A percentile compares a stretch with the other conserved stretches of the same genome.
These are phyloP conservation scores for Globisporangium iwayamae DNA, from an alignment of 352 stramenopile species.

Conservation along the genomic window DNA sequence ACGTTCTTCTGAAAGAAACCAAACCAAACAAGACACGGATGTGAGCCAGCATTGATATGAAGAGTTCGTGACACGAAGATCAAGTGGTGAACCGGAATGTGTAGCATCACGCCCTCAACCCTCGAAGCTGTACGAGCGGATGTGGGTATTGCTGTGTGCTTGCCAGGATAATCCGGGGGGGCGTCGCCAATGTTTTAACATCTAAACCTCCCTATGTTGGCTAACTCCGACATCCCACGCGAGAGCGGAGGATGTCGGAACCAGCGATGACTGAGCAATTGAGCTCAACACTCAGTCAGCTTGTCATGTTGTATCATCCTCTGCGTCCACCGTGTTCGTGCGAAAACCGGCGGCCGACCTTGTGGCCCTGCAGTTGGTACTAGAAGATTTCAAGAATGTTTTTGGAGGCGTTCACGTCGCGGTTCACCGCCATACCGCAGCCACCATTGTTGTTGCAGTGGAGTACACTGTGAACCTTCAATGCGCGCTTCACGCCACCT, in stretches of 20 bases:
- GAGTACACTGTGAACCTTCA: constrained; percentile 11
- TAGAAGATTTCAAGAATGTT: constrained; percentile 1
- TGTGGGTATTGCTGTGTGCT: too few species aligned
- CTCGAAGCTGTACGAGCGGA: background rate
- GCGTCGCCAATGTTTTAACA: too few species aligned
- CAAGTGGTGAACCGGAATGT: background rate
- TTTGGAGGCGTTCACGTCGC: background rate
- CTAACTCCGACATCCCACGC: too few species aligned
- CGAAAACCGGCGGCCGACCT: background rate
- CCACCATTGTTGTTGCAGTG: constrained; percentile 3
- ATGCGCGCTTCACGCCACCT: background rate
- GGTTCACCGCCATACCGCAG: constrained; percentile 8
- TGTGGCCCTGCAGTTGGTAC: constrained; percentile 1
- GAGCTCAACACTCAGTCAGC: background rate
- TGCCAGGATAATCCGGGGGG: too few species aligned
- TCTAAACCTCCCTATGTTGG: too few species aligned
- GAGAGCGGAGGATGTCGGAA: too few species aligned
- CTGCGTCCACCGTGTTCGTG: background rate
- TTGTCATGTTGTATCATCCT: background rate
- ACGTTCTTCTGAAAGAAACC: too few species aligned
- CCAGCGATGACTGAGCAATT: too few species aligned
- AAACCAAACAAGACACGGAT: background rate
- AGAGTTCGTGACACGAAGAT: background rate
- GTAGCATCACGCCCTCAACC: background rate
- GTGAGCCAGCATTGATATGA: background rate